These are phyloP conservation scores for Uronychia binucleata DNA, from an alignment of 73 alveolate genomes.

Conservation along the genomic window DNA sequence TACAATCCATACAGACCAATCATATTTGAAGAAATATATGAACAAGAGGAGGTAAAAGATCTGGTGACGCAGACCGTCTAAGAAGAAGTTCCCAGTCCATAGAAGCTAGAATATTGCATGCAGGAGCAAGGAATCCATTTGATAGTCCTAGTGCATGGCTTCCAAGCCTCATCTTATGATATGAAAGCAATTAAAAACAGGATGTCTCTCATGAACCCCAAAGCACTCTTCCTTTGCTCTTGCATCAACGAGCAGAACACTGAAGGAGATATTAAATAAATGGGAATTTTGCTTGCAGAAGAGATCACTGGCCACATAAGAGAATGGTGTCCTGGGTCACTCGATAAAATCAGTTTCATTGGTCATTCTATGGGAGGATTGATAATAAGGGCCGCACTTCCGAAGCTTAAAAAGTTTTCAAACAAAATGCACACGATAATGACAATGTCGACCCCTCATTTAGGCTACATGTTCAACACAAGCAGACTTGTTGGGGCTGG, in stretches of 20 bases:
- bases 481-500: slow-evolving; percentile 92
- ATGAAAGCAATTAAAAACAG: slow-evolving; percentile 86
- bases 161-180: slow-evolving; percentile 93
- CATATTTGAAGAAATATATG: slow-evolving; percentile 72
- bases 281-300: slow-evolving; percentile 90
- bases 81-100: neutral
- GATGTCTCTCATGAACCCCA: slow-evolving; percentile 83
- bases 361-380: slow-evolving; percentile 95
- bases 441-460: slow-evolving; percentile 90
- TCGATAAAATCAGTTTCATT: slow-evolving; percentile 42
- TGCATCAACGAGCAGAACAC: slow-evolving; percentile 84
- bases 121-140: slow-evolving; percentile 69
- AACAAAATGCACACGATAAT: slow-evolving; percentile 80
- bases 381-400: slow-evolving; percentile 93
- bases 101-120: neutral
- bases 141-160: slow-evolving; percentile 94
- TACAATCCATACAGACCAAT: slow-evolving; percentile 43
- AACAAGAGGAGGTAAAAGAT: slow-evolving; percentile 32
- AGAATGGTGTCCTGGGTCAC: slow-evolving; percentile 84
- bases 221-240: slow-evolving; percentile 78
- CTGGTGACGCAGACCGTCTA: neutral
- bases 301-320: slow-evolving; percentile 82
- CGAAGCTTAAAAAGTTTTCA: slow-evolving; percentile 72
- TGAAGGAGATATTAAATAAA: slow-evolving; percentile 76
- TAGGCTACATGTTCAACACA: slow-evolving; percentile 81